A percentile compares a stretch with the other conserved stretches of the same genome.
These are phyloP conservation scores for Inosperma sp. DNA, from an alignment of 768 basidiomycete genomes.

Conservation along the genomic window DNA sequence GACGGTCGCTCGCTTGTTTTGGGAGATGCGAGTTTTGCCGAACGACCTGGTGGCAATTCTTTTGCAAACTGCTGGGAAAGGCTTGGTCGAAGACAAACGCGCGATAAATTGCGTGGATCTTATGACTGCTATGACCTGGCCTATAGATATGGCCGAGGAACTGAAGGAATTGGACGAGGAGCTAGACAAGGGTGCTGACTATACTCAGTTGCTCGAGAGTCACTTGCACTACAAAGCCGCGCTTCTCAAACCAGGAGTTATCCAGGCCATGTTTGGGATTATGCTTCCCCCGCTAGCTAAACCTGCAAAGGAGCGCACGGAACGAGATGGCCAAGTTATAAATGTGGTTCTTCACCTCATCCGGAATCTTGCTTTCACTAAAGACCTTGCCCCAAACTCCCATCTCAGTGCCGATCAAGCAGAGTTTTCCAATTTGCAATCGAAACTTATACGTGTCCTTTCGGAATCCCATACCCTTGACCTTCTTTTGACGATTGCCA, in stretches of 20 bases:
- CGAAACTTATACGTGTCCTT: constrained; percentile 65
- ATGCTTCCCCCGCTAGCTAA: constrained; percentile 77
- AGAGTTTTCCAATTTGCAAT: constrained; percentile 75
- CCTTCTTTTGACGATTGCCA: constrained; percentile 80
- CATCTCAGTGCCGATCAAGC: constrained; percentile 72
- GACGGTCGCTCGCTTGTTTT: constrained; percentile 90
- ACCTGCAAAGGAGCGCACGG: constrained; percentile 57
- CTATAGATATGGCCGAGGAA: constrained; percentile 92
- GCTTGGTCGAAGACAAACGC: constrained; percentile 73
- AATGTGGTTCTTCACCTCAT: constrained; percentile 84
- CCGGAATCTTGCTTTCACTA: constrained; percentile 92
- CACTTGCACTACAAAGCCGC: constrained; percentile 90
- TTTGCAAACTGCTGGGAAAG: constrained; percentile 72
- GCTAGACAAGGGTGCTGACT: constrained; percentile 77
- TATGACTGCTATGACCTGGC: constrained; percentile 98
- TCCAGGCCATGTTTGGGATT: constrained; percentile 70
- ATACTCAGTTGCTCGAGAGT: constrained; percentile 73
- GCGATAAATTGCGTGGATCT: constrained; percentile 84
- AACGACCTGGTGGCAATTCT: constrained; percentile 89
- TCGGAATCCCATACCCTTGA: constrained; percentile 69
- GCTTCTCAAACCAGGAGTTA: constrained; percentile 60
- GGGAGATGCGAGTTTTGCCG: constrained; percentile 77
- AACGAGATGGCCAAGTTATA: constrained; percentile 82
- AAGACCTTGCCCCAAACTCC: constrained; percentile 72
- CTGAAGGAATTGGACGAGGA: constrained; percentile 88